Evolutionary conservation across 1,139 yeast genomes (phyloP).

Genomic region (Candida labiduridarum): DNA sequence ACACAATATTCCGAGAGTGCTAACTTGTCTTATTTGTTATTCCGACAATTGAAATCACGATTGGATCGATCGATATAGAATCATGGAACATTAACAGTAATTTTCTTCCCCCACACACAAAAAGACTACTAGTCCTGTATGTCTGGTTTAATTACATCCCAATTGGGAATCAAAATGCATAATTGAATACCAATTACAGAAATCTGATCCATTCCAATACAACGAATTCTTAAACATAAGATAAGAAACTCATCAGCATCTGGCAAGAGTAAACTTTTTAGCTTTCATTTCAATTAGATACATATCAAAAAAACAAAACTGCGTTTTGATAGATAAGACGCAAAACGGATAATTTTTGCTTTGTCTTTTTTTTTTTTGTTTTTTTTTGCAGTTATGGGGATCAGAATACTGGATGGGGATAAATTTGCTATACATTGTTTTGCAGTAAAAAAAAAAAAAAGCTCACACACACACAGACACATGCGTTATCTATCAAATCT

Average conservation of each 20-base stretch:
- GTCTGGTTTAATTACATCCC: neutral
- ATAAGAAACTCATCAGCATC: neutral
- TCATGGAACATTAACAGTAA: too few species aligned
- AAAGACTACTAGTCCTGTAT: too few species aligned
- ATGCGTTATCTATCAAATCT: slow-evolving; percentile 6
- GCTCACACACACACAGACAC: neutral
- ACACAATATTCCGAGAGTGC: too few species aligned
- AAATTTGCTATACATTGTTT: neutral
- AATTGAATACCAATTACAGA: neutral
- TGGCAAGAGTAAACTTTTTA: too few species aligned
- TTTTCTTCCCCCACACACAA: neutral
- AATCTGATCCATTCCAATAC: neutral
- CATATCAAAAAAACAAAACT: too few species aligned
- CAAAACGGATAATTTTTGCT: too few species aligned
- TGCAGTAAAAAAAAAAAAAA: neutral
- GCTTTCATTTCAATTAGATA: too few species aligned
- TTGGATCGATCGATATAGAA: too few species aligned
- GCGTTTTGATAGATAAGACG: too few species aligned
- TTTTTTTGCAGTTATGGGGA: slow-evolving; percentile 2
- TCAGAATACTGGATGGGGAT: slow-evolving; percentile 1
- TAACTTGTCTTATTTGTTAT: neutral
- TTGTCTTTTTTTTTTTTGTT: too few species aligned
- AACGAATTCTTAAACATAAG: neutral
- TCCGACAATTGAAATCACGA: neutral
- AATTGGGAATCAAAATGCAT: slow-evolving; percentile 1